A percentile compares a stretch with the other conserved stretches of the same genome.
Evolutionary conservation across 2,329 filamentous ascomycete genomes (phyloP).

Genomic region (Colletotrichum zoysiae): DNA sequence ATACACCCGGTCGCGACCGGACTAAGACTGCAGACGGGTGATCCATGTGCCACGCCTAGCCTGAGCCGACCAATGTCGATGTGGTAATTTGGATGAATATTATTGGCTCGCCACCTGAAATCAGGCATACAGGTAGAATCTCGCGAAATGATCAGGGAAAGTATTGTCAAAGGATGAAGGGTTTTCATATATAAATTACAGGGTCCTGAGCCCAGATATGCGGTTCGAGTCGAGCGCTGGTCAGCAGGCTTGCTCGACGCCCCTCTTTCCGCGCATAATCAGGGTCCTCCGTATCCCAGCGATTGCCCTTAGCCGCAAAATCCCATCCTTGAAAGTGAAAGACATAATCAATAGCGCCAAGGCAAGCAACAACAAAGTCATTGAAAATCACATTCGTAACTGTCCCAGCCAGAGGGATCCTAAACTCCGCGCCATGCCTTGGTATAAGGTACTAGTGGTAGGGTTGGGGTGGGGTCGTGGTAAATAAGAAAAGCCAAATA

Average conservation of each 20-base stretch:
- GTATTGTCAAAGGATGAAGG: background rate
- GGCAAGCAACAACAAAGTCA: slow-evolving; percentile 10
- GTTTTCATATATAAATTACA: slow-evolving; percentile 23
- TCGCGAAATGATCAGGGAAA: background rate
- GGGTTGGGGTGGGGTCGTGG: slow-evolving; percentile 8
- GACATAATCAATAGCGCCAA: slow-evolving; percentile 1
- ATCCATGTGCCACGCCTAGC: background rate
- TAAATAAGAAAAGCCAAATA: slow-evolving; percentile 12
- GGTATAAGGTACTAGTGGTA: slow-evolving; percentile 40
- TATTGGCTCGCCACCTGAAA: background rate
- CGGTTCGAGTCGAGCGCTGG: background rate
- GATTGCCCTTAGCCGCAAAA: background rate
- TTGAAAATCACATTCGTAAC: slow-evolving; percentile 36
- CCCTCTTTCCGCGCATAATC: background rate
- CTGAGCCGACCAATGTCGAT: background rate
- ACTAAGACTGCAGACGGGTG: no score
- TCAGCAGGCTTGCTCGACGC: background rate
- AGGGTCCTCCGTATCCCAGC: background rate
- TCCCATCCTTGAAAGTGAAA: background rate
- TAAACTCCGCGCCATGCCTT: slow-evolving; percentile 43
- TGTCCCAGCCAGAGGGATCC: slow-evolving; percentile 29
- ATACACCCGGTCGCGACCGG: background rate
- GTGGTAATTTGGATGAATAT: background rate
- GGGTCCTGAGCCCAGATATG: background rate
- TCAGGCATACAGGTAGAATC: background rate